Percentiles rank a stretch among this genome's conserved stretches.
These are phyloP conservation scores for Ganoderma sp. DNA, from an alignment of 1,284 basidiomycete species.

Conservation along the genomic window DNA sequence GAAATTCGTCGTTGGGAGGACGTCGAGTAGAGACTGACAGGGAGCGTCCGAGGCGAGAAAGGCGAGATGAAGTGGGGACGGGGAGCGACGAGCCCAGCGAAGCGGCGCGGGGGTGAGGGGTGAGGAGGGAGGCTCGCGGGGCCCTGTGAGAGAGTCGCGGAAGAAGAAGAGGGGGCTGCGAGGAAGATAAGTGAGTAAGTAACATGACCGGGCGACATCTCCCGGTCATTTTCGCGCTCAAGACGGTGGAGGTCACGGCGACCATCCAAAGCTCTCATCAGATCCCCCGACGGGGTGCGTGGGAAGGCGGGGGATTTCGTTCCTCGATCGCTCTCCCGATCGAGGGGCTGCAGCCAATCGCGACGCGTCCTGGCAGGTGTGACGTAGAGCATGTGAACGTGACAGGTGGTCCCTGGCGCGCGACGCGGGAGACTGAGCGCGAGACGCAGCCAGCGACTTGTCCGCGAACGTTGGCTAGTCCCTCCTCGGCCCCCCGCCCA, in stretches of 20 bases:
- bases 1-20: neutral
- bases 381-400: neutral
- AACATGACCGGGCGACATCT: neutral
- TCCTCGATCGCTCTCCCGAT: slow-evolving; percentile 3
- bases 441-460: neutral
- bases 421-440: neutral
- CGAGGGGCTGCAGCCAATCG: neutral
- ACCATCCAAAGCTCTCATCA: neutral
- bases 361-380: neutral
- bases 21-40: neutral
- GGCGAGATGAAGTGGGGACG: neutral
- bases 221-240: slow-evolving; percentile 2
- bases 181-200: neutral
- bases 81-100: neutral
- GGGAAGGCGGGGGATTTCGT: too few relatives aligned
- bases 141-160: neutral
- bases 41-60: neutral
- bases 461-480: slow-evolving; percentile 7
- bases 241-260: neutral
- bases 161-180: slow-evolving; percentile 3
- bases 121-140: neutral
- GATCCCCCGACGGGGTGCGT: neutral
- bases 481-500: slow-evolving; percentile 17
- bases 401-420: slow-evolving; percentile 10
- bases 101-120: too few relatives aligned